Conservation (phyloP, 176 grass and related monocot genomes). For the Hyparrhenia diplandra region DNA sequence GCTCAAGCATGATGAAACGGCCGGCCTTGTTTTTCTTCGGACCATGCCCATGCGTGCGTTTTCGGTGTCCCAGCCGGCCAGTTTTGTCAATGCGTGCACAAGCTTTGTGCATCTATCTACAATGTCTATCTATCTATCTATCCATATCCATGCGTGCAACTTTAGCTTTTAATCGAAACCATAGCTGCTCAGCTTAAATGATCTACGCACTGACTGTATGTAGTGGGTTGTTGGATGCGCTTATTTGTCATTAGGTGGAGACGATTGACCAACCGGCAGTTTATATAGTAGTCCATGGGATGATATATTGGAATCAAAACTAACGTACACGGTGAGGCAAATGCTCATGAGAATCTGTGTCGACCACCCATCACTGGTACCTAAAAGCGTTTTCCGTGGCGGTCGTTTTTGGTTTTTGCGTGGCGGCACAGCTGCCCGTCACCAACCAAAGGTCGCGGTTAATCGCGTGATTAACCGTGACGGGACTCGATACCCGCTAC, state of each 20-base stretch:
- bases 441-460: no score
- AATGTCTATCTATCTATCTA: neutral
- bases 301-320: neutral
- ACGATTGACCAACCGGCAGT: neutral
- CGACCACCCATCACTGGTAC: no score
- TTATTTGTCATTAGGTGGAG: neutral
- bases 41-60: neutral
- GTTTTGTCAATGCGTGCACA: constrained; percentile 26
- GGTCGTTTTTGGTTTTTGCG: no score
- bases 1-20: neutral
- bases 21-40: neutral
- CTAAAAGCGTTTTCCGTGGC: no score
- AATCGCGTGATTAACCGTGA: no score
- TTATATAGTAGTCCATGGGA: neutral
- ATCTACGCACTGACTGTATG: neutral
- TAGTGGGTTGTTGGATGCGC: constrained; percentile 45
- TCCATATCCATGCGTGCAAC: neutral
- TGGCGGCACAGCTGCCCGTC: no score
- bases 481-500: no score
- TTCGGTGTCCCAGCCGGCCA: neutral
- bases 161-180: neutral
- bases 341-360: constrained; percentile 18
- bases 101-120: neutral
- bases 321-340: neutral
- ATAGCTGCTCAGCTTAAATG: neutral